A percentile compares a stretch with the other conserved stretches of the same genome.
phyloP scores from a whole-genome alignment of 495 filamentous ascomycete genomes.

The Hamigera avellanea region DNA sequence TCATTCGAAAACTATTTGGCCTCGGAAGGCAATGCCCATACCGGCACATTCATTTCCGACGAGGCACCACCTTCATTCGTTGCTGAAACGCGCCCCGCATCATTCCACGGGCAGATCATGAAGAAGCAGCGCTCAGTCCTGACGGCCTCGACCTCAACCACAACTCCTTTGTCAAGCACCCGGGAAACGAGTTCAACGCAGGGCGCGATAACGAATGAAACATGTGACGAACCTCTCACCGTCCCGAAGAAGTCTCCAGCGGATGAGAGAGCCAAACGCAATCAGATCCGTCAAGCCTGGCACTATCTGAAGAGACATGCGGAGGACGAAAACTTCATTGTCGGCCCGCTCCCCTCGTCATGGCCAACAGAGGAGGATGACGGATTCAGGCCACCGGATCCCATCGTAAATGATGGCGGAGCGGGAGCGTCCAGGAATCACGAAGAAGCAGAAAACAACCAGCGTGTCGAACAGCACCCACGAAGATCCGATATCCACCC shows the following conservation, averaged over 20 bases:
- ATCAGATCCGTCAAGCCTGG: slow-evolving; percentile 17
- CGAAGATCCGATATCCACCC: too few relatives aligned
- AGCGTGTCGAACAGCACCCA: too few relatives aligned
- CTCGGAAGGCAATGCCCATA: background rate
- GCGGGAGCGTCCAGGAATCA: background rate
- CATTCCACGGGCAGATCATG: too few relatives aligned
- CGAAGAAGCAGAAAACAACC: slow-evolving; percentile 1
- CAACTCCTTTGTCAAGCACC: too few relatives aligned
- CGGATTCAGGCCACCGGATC: background rate
- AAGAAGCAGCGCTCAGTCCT: too few relatives aligned
- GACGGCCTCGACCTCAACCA: too few relatives aligned
- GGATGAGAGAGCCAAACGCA: slow-evolving; percentile 9
- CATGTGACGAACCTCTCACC: slow-evolving; percentile 1
- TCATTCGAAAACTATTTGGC: background rate
- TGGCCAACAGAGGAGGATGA: slow-evolving; percentile 13
- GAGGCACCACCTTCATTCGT: too few relatives aligned
- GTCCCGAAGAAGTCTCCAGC: slow-evolving; percentile 1
- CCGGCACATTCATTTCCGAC: too few relatives aligned
- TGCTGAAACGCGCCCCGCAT: too few relatives aligned
- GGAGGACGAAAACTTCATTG: slow-evolving; percentile 7
- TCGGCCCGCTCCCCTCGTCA: slow-evolving; percentile 21
- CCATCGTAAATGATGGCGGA: too few relatives aligned
- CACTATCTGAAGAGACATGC: slow-evolving; percentile 13
- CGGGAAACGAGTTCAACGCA: too few relatives aligned
- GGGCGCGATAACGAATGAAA: background rate